Base-by-base conservation (phyloP, 495 filamentous ascomycete genomes). In the Daldinia caldariorum region DNA sequence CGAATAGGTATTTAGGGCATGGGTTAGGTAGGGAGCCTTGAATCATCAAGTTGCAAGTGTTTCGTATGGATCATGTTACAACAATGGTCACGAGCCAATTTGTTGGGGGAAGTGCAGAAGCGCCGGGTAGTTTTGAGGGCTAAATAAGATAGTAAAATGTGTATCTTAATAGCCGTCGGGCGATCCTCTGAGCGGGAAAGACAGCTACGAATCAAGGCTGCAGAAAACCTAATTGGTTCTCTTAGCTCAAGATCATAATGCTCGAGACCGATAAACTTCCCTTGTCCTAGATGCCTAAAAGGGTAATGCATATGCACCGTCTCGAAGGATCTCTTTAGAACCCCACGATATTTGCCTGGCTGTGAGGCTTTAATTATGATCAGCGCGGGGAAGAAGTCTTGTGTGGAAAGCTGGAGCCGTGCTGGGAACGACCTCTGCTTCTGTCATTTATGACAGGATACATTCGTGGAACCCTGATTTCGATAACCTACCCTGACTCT, bases 1-100 rank as follows among this genome's bases (percentile, higher is more conserved):
- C 7, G 77, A 79, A 0, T n/a, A n/a, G 75, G 79, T 41, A 20
- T n/a, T n/a, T n/a, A 47, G 16, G 6, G 34, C 9, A 35, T 10
- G 9, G 6, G 6, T 35, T 35, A 35, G 34, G 34, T 5, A 35
- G 5, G 34, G 1, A 35, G 34, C 7, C 43, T 47, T 82, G 80
- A 78, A 80, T 83, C 14, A 26, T 26, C 31, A 67, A 79, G 31
- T 67, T 74, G 10, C 76, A 76, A 50, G 81, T 82, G 29, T 66
- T 76, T 8, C 75, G 74, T 7, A 79, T 81, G 75, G 77, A 82
- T 51, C 73, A 77, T 53, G 78, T 79, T 47, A 77, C 78, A 4
- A 77, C 75, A 7, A 81, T 6, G 71, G 69, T 16, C 77, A 82
- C 54, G 81, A 80, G 5, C 79, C 75, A 16, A 26, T 53, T 32